These are phyloP conservation scores for Trametes sanguinea DNA, from an alignment of 768 basidiomycete genomes.

Conservation along the genomic window DNA sequence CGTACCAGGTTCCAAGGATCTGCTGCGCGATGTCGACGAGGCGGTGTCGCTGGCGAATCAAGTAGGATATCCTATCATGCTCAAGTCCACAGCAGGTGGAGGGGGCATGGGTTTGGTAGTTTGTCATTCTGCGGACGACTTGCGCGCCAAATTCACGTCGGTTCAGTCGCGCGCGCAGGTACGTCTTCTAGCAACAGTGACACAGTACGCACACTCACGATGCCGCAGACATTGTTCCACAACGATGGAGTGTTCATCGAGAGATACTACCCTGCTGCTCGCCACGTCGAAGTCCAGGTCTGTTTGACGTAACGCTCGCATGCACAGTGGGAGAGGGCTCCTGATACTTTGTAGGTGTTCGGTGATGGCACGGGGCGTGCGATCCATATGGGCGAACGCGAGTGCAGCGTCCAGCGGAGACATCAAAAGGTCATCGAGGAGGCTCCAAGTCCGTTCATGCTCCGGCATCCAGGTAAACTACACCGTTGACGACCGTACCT, in stretches of 20 bases:
- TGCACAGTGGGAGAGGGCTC: too few species aligned
- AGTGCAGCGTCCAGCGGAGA: constrained; percentile 68
- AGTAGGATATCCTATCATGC: constrained; percentile 61
- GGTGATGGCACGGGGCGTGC: constrained; percentile 62
- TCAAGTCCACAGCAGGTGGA: constrained; percentile 70
- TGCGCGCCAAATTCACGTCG: constrained; percentile 38
- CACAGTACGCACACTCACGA: neutral
- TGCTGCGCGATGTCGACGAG: constrained; percentile 44
- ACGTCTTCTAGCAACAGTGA: neutral
- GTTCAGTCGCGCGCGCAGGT: constrained; percentile 50
- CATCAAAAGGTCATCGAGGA: constrained; percentile 79
- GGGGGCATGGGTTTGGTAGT: constrained; percentile 69
- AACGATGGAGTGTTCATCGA: constrained; percentile 59
- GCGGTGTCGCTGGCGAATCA: constrained; percentile 41
- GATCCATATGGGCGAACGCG: constrained; percentile 67
- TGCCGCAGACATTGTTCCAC: constrained; percentile 46
- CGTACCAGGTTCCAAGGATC: constrained; percentile 57
- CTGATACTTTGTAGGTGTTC: constrained; percentile 49
- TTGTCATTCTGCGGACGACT: constrained; percentile 45
- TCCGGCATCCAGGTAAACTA: constrained; percentile 43
- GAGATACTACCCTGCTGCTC: constrained; percentile 52
- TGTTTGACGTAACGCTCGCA: neutral
- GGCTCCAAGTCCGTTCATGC: constrained; percentile 61
- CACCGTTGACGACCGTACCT: too few species aligned
- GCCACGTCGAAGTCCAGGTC: constrained; percentile 72